phyloP scores from a whole-genome alignment of 306 rosid species.

The Hylodesmum podocarpum region DNA sequence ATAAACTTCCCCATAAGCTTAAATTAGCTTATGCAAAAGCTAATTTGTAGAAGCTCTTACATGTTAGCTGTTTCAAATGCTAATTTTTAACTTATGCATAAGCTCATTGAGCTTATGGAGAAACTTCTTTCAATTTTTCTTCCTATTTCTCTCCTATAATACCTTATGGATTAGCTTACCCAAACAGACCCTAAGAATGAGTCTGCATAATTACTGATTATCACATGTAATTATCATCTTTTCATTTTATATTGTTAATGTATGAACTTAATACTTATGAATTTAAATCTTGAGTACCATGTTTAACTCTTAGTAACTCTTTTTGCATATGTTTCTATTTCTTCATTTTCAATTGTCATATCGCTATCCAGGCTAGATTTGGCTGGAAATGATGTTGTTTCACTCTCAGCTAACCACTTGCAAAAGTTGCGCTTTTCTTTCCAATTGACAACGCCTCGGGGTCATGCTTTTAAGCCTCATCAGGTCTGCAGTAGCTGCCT shows the following conservation, averaged over 20 bases:
- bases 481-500: conserved; percentile 61
- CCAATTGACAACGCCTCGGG: conserved; percentile 71
- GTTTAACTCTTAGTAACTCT: not conserved
- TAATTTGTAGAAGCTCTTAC: too few species aligned
- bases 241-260: conserved; percentile 7
- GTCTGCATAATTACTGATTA: conserved; percentile 6
- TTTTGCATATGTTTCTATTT: conserved; percentile 21
- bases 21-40: too few species aligned
- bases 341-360: conserved; percentile 21
- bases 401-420: conserved; percentile 89
- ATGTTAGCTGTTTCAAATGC: too few species aligned
- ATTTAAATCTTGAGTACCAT: not conserved
- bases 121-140: too few species aligned
- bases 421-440: conserved; percentile 87
- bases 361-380: conserved; percentile 68
- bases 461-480: conserved; percentile 79
- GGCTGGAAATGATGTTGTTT: conserved; percentile 60
- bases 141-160: too few species aligned
- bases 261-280: conserved; percentile 6
- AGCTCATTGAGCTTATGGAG: too few species aligned
- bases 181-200: too few species aligned
- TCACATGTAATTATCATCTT: conserved; percentile 2
- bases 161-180: too few species aligned
- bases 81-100: too few species aligned
- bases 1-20: too few species aligned